These are phyloP conservation scores for Diaporthe citrichinensis DNA, from an alignment of 2,329 filamentous ascomycete species.

Conservation along the genomic window DNA sequence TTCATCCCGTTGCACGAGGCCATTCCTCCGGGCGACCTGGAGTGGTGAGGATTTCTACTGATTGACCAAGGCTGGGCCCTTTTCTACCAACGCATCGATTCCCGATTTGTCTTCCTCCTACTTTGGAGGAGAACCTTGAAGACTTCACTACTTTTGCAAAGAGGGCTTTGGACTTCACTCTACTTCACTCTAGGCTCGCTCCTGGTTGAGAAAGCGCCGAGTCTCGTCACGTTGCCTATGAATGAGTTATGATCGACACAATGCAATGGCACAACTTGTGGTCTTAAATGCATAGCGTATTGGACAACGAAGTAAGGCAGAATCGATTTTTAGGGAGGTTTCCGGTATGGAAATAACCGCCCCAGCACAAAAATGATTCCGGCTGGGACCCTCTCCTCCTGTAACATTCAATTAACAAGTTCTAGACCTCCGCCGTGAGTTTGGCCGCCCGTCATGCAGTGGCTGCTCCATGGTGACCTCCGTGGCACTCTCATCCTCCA, in stretches of 20 bases:
- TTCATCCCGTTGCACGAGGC: no score
- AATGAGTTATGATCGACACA: neutral
- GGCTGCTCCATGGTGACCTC: no score
- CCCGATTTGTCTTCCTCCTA: neutral
- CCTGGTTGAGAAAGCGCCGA: neutral
- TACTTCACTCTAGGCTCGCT: neutral
- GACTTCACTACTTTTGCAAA: neutral
- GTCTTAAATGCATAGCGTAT: neutral
- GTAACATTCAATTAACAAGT: neutral
- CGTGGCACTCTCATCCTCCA: neutral
- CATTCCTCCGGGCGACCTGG: neutral
- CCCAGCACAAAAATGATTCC: neutral
- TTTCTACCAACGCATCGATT: neutral
- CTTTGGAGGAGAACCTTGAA: neutral
- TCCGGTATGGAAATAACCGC: neutral
- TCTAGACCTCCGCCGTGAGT: neutral
- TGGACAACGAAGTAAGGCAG: neutral
- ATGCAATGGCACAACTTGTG: neutral
- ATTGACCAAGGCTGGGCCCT: neutral
- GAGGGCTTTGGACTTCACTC: neutral
- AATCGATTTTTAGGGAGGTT: neutral
- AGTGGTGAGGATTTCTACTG: neutral
- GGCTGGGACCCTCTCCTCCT: no score
- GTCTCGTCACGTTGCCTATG: neutral
- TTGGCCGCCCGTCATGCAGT: neutral